Base-by-base conservation (phyloP, 225 moss, liverwort and hornwort species). In the Marchantia paleacea region DNA sequence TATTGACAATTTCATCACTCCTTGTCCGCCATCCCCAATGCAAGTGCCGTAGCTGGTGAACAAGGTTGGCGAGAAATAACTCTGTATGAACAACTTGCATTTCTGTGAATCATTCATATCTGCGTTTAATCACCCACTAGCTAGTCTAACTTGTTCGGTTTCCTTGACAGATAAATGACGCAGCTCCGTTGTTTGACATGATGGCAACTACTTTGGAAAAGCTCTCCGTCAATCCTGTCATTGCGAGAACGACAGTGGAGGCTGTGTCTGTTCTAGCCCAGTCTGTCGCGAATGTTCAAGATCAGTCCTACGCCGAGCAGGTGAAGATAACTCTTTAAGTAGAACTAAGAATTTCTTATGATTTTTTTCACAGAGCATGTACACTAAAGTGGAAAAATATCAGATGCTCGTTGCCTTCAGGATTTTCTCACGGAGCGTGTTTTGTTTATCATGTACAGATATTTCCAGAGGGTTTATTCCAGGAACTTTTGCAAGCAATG, bases 401-500 rank as follows among this genome's bases (percentile, higher is more conserved):
- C 77, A 5, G 88, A 85, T 69, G 90, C 87, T 31, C 70, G 29
- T n/a, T 70, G 53, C 8, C 24, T 71, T 11, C 13, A 20, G 24
- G 19, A 48, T 72, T 52, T 22, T 72, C 72, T 72, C 69, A 69
- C 13, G 47, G 69, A 6, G 2, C 16, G 68, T n/a, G n/a, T 26
- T 50, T 20, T 16, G 2, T 29, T 3, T 64, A 49, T 22, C 15
- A 1, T 31, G 15, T 79, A 73, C 93, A 97, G 96, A 89, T 89
- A 79, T 94, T 97, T 80, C 94, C 94, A 8, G 97, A 97, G 64
- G 87, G 88, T 11, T 88, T 94, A 75, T 92, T 93, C 76, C 92
- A 91, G 72, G 93, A 93, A 75, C 89, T 97, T 31, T 80, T 97
- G 30, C 94, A 93, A 87, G 92, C 93, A 29, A 97, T 94, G 94